Conservation (phyloP, 2,329 filamentous ascomycete genomes). For the Phialocephala sp. region DNA sequence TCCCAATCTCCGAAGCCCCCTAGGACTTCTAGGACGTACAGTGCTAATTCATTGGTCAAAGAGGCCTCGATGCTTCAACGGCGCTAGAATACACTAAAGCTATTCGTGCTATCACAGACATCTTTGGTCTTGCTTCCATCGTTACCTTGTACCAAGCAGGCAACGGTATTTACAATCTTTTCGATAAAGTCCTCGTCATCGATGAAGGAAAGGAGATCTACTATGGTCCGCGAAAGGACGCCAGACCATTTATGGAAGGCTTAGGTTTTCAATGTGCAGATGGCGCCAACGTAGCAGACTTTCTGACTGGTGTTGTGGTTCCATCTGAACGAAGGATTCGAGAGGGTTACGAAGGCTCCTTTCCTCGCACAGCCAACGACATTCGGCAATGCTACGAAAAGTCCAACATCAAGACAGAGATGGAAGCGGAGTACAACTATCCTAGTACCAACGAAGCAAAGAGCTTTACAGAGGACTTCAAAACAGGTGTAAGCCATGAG, state of each 20-base stretch:
- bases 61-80: constrained; percentile 69
- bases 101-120: constrained; percentile 67
- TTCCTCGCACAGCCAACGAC: constrained; percentile 52
- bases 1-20: too few relatives aligned
- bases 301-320: constrained; percentile 60
- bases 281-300: constrained; percentile 69
- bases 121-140: constrained; percentile 63
- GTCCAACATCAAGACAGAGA: constrained; percentile 54
- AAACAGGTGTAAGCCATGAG: constrained; percentile 56
- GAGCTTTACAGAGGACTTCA: constrained; percentile 54
- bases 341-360: constrained; percentile 46
- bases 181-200: constrained; percentile 73
- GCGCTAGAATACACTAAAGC: constrained; percentile 69
- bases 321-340: constrained; percentile 69
- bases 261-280: constrained; percentile 67
- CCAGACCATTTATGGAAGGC: constrained; percentile 67
- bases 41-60: too few relatives aligned
- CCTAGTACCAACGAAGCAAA: constrained; percentile 55
- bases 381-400: constrained; percentile 58
- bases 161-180: constrained; percentile 71
- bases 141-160: constrained; percentile 74
- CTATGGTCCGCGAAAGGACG: constrained; percentile 64
- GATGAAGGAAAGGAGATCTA: constrained; percentile 70
- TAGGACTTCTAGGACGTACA: too few relatives aligned
- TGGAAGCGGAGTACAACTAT: constrained; percentile 63